A percentile compares a stretch with the other conserved stretches of the same genome.
phyloP scores from a whole-genome alignment of 2,329 filamentous ascomycete genomes.

The Colletotrichum noveboracense region DNA sequence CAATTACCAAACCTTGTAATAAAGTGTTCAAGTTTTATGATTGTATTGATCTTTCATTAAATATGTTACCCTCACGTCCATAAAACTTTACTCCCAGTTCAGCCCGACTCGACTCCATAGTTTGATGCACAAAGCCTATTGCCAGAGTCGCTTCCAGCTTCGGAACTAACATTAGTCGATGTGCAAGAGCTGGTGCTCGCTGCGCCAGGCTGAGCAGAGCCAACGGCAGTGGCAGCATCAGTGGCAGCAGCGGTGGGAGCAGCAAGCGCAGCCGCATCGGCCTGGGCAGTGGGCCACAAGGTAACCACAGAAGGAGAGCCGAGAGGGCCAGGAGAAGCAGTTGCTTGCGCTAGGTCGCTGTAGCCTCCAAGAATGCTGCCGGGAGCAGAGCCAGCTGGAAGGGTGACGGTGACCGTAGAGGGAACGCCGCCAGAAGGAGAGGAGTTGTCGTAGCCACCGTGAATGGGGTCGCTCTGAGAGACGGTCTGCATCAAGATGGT shows the following conservation, averaged over 20 bases:
- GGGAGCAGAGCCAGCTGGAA: neutral
- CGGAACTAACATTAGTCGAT: slow-evolving; percentile 37
- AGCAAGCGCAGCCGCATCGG: neutral
- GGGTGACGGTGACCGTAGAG: neutral
- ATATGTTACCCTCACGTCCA: neutral
- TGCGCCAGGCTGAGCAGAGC: neutral
- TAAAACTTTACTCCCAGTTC: neutral
- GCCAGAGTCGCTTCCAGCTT: slow-evolving; percentile 10
- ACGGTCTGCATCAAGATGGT: neutral
- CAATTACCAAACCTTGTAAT: too few relatives aligned
- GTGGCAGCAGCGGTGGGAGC: neutral
- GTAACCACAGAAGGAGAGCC: neutral
- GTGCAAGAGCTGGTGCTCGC: neutral
- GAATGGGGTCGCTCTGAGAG: too few relatives aligned
- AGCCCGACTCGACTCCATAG: neutral
- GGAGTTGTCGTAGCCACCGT: too few relatives aligned
- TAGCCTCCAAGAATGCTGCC: neutral
- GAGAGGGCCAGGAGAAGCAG: neutral
- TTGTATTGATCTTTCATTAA: too few relatives aligned
- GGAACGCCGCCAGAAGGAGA: too few relatives aligned
- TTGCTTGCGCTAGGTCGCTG: neutral
- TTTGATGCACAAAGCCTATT: neutral
- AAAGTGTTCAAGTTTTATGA: too few relatives aligned
- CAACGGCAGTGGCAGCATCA: neutral
- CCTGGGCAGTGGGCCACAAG: neutral